phyloP scores from a whole-genome alignment of 2,329 filamentous ascomycete species.

The Coniochaeta prunicola region DNA sequence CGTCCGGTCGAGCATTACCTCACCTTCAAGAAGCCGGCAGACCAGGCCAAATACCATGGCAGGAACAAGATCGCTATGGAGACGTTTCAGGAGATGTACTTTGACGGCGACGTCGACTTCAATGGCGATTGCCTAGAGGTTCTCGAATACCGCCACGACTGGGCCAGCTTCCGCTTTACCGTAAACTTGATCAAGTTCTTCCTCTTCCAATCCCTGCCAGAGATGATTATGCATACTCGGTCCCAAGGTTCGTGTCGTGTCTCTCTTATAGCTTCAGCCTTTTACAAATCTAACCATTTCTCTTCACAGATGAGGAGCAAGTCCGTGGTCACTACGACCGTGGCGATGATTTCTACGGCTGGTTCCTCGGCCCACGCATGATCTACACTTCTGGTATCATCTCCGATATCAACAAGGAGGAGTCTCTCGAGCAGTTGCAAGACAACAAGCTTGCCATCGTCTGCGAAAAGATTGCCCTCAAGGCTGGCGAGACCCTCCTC shows the following conservation, averaged over 20 bases:
- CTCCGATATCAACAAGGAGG: slow-evolving; percentile 78
- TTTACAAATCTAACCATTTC: slow-evolving; percentile 4
- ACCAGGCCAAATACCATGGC: slow-evolving; percentile 63
- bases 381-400: slow-evolving; percentile 97
- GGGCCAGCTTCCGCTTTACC: slow-evolving; percentile 92
- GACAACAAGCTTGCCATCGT: slow-evolving; percentile 96
- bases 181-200: slow-evolving; percentile 80
- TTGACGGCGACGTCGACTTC: slow-evolving; percentile 89
- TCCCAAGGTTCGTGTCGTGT: slow-evolving; percentile 58
- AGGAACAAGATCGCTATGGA: slow-evolving; percentile 80
- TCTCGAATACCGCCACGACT: slow-evolving; percentile 92
- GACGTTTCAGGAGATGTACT: slow-evolving; percentile 97
- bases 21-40: slow-evolving; percentile 63
- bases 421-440: slow-evolving; percentile 89
- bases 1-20: slow-evolving; percentile 88
- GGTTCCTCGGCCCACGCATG: slow-evolving; percentile 98
- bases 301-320: slow-evolving; percentile 79
- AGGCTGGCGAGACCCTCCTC: slow-evolving; percentile 74
- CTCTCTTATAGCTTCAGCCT: background rate
- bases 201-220: slow-evolving; percentile 78
- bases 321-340: slow-evolving; percentile 97
- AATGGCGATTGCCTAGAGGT: slow-evolving; percentile 87
- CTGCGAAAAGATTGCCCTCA: slow-evolving; percentile 87
- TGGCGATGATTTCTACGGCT: slow-evolving; percentile 96
- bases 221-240: slow-evolving; percentile 86